Evolutionary conservation across 139 green algal genomes (phyloP).

Genomic region (Ostreobium quekettii): DNA sequence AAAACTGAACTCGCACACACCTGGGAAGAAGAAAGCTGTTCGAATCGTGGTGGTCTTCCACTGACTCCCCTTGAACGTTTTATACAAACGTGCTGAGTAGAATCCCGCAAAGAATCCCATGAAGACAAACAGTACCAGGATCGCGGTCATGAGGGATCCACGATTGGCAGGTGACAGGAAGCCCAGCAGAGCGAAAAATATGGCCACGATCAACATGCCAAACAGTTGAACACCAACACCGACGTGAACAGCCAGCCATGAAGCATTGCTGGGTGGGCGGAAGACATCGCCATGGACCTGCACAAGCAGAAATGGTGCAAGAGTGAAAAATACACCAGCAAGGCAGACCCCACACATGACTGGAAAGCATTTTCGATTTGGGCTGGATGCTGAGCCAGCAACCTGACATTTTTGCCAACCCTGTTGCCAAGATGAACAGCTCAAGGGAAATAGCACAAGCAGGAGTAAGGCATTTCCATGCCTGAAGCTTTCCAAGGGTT

Average conservation of each 20-base stretch:
- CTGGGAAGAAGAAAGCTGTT: conserved; percentile 87
- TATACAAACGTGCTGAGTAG: conserved; percentile 84
- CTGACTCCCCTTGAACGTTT: conserved; percentile 72
- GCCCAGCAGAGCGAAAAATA: conserved; percentile 92
- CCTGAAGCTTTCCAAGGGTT: too few relatives aligned
- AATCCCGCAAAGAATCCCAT: conserved; percentile 95
- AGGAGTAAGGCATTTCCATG: too few relatives aligned
- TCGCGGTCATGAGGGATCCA: conserved; percentile 93
- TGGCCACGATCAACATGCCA: conserved; percentile 84
- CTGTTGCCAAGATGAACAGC: too few relatives aligned
- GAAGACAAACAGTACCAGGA: conserved; percentile 94
- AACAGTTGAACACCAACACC: conserved; percentile 94
- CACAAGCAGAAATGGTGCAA: background rate
- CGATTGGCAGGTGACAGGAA: conserved; percentile 97
- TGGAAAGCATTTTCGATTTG: too few relatives aligned
- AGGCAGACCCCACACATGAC: background rate
- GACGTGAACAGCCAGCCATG: conserved; percentile 77
- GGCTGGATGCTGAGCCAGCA: too few relatives aligned
- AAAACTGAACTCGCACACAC: too few relatives aligned
- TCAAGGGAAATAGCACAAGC: too few relatives aligned
- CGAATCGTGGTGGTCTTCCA: conserved; percentile 87
- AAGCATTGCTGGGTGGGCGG: conserved; percentile 58
- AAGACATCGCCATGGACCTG: conserved; percentile 98
- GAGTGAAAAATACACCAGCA: background rate
- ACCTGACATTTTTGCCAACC: too few relatives aligned